Conservation (phyloP, 352 stramenopile species). For the Phytopythium cucurbitacearum region DNA sequence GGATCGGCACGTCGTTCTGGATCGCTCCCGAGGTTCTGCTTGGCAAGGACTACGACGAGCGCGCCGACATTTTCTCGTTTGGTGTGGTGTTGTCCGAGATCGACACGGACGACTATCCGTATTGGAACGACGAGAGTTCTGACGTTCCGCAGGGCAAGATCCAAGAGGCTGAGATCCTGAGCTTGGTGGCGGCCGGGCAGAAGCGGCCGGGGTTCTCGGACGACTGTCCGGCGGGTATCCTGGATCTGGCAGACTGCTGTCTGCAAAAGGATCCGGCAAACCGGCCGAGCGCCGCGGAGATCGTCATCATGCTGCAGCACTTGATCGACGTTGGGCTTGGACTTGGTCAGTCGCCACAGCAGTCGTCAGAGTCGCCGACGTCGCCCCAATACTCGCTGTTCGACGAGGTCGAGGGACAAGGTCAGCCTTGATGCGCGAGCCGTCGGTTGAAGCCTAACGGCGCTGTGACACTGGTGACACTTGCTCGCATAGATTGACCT, state of each 20-base stretch:
- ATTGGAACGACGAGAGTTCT: conserved; percentile 24
- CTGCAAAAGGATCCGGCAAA: conserved; percentile 27
- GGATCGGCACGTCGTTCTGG: conserved; percentile 32
- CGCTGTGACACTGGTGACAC: too few species aligned
- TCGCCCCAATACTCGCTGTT: too few species aligned
- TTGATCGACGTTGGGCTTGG: conserved; percentile 5
- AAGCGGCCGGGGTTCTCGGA: conserved; percentile 26
- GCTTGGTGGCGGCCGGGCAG: conserved; percentile 19
- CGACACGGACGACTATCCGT: conserved; percentile 35
- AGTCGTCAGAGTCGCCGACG: conserved; percentile 13
- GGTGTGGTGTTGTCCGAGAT: conserved; percentile 37
- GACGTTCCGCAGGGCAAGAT: conserved; percentile 17
- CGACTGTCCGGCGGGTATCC: conserved; percentile 23
- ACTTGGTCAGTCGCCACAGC: conserved; percentile 9
- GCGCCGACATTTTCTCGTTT: conserved; percentile 36
- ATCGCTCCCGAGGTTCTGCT: conserved; percentile 30
- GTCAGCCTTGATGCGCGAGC: too few species aligned
- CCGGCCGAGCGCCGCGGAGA: conserved; percentile 20
- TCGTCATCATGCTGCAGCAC: conserved; percentile 21
- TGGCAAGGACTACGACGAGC: conserved; percentile 28
- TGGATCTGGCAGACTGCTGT: conserved; percentile 29
- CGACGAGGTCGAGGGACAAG: too few species aligned
- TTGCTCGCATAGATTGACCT: too few species aligned
- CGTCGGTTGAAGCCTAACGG: too few species aligned
- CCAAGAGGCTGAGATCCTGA: conserved; percentile 29